Evolutionary conservation across 2,329 filamentous ascomycete species (phyloP).

Genomic region (Cryphonectria naterciae): DNA sequence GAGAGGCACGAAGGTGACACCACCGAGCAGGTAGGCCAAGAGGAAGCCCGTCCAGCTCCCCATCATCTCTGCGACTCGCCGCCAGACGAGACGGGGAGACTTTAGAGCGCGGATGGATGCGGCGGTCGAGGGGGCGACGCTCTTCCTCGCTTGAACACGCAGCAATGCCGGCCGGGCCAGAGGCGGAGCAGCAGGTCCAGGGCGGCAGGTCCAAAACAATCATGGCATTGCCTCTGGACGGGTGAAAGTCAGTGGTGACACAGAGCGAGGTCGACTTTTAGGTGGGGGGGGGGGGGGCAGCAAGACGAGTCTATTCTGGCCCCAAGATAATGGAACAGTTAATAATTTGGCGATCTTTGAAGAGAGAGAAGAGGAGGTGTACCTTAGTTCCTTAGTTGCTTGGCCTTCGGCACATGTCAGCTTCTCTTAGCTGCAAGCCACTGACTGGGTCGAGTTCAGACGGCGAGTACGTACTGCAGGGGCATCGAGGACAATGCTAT

Average conservation of each 20-base stretch:
- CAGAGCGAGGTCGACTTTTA: background rate
- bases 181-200: slow-evolving; percentile 13
- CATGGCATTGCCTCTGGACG: slow-evolving; percentile 25
- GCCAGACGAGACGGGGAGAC: background rate
- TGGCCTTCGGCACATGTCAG: background rate
- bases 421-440: background rate
- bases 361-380: background rate
- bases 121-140: slow-evolving; percentile 21
- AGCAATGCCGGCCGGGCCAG: slow-evolving; percentile 23
- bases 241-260: background rate
- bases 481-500: background rate
- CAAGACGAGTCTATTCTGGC: background rate
- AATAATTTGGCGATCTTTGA: background rate
- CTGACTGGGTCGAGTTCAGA: background rate
- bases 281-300: background rate
- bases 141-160: slow-evolving; percentile 26
- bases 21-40: slow-evolving; percentile 80
- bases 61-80: slow-evolving; percentile 50
- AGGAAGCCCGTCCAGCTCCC: slow-evolving; percentile 63
- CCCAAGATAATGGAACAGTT: background rate
- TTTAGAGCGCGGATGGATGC: slow-evolving; percentile 13
- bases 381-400: background rate
- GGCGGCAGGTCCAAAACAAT: slow-evolving; percentile 20
- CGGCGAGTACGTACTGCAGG: background rate
- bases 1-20: slow-evolving; percentile 84